These are phyloP conservation scores for Coleophoma crateriformis DNA, from an alignment of 2,329 filamentous ascomycete species.

Conservation along the genomic window DNA sequence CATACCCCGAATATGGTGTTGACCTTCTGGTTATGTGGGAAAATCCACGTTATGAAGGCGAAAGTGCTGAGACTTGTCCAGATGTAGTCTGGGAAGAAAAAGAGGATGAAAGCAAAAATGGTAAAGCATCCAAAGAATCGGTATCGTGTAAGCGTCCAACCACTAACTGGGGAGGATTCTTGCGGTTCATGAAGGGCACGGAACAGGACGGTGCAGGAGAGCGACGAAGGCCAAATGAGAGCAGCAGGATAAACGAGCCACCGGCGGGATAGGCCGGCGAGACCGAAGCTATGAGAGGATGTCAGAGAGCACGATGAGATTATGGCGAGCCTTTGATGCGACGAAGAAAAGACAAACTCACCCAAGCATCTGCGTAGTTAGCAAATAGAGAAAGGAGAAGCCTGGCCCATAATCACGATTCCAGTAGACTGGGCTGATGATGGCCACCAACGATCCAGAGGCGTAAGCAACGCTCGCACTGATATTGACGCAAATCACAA, in stretches of 20 bases:
- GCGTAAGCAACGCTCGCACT: conserved; percentile 53
- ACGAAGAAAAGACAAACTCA: background rate
- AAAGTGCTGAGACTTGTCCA: conserved; percentile 50
- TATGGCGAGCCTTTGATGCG: too few species aligned
- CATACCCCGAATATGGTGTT: conserved; percentile 66
- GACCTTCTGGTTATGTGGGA: conserved; percentile 44
- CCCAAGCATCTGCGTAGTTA: conserved; percentile 58
- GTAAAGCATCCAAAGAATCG: background rate
- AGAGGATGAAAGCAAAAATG: conserved; percentile 46
- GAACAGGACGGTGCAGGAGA: conserved; percentile 9
- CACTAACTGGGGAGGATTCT: conserved; percentile 43
- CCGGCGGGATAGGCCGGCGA: background rate
- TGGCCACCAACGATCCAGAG: conserved; percentile 24
- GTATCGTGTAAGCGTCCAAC: conserved; percentile 37
- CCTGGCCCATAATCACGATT: conserved; percentile 36
- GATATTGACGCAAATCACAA: conserved; percentile 63
- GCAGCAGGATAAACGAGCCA: conserved; percentile 1
- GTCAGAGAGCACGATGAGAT: too few species aligned
- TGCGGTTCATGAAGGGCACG: conserved; percentile 53
- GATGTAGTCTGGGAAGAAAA: conserved; percentile 55
- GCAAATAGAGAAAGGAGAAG: conserved; percentile 68
- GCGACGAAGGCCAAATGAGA: conserved; percentile 6
- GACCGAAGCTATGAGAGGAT: background rate
- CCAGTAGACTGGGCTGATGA: conserved; percentile 29
- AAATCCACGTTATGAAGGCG: conserved; percentile 1